phyloP scores from a whole-genome alignment of 1,284 basidiomycete genomes.

The Cryptococcus sp. region DNA sequence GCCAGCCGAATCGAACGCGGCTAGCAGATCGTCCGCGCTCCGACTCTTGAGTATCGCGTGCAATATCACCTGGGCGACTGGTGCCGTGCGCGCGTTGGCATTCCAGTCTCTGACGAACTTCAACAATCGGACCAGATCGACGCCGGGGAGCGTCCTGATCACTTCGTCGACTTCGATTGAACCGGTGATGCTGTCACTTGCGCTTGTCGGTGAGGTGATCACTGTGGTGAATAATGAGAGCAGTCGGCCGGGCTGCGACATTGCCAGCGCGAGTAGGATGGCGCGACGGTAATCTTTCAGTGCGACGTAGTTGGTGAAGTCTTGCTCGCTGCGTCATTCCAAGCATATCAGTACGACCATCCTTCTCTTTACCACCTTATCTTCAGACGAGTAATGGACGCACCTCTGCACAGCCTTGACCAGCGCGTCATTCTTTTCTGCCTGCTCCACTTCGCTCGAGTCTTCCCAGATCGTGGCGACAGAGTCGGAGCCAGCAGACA shows the following conservation, averaged over 20 bases:
- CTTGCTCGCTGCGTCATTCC: slow-evolving; percentile 73
- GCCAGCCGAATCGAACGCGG: slow-evolving; percentile 61
- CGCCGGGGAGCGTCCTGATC: slow-evolving; percentile 66
- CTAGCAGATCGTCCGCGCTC: slow-evolving; percentile 69
- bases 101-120: slow-evolving; percentile 92
- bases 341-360: background rate
- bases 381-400: too few relatives aligned
- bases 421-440: slow-evolving; percentile 69
- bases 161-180: slow-evolving; percentile 75
- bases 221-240: slow-evolving; percentile 76
- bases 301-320: slow-evolving; percentile 85
- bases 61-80: slow-evolving; percentile 83
- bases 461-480: slow-evolving; percentile 93
- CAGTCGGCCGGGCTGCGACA: slow-evolving; percentile 90
- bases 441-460: slow-evolving; percentile 73
- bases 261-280: slow-evolving; percentile 83
- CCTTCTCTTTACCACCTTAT: background rate
- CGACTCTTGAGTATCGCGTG: slow-evolving; percentile 78
- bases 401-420: slow-evolving; percentile 75
- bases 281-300: slow-evolving; percentile 89
- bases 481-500: slow-evolving; percentile 93
- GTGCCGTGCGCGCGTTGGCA: slow-evolving; percentile 78
- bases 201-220: slow-evolving; percentile 25
- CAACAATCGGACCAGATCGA: slow-evolving; percentile 79
- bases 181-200: slow-evolving; percentile 58